Evolutionary conservation across 2,329 filamentous ascomycete genomes (phyloP), one percentile per base, ranked within the genome.

Genomic region (Penicillium italicum): DNA sequence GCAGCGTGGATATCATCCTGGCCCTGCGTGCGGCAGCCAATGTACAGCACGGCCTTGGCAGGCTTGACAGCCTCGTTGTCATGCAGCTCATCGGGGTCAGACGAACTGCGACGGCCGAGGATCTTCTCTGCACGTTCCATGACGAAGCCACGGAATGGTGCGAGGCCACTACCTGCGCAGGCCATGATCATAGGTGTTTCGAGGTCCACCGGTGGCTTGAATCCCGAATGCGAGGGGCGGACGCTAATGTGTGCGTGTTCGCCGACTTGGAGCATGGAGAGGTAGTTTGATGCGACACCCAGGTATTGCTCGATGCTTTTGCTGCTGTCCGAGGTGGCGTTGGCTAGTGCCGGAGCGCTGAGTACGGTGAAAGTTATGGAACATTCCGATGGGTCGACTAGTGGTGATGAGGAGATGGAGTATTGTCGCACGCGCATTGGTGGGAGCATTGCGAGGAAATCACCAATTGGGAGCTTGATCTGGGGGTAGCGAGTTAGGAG

Each of bases 391-490:
- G 82, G 77, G 58, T 86, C 80, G 59, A 76, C 77, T 0, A 90
- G 77, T 0, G 88, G 87, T 0, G 88, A 90, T 0, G 88, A 91
- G 0, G 88, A 91, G 66, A 92, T 90, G 31, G 85, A 89, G 76
- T 91, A 91, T 70, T 90, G 86, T n/a, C 88, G 82, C 37, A 89
- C 80, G 28, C 88, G 85, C 85, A 94, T 89, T 0, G 89, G 86
- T 1, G 88, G 87, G 0, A 91, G 80, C 79, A 91, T 86, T 33
- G 80, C 79, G 8, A 94, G 78, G 75, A 88, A 93, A 18, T 82
- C 74, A 4, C 80, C 80, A 24, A 94, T 80, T 0, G 88, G 80
- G 0, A 93, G 72, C 3, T 81, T 73, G 31, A 89, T 77, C 0
- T 77, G 72, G 0, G 82, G 78, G 66, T 85, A 87, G 11, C 80